Base-by-base conservation (phyloP, 1,284 basidiomycete species). In the Pterulicium gracile region DNA sequence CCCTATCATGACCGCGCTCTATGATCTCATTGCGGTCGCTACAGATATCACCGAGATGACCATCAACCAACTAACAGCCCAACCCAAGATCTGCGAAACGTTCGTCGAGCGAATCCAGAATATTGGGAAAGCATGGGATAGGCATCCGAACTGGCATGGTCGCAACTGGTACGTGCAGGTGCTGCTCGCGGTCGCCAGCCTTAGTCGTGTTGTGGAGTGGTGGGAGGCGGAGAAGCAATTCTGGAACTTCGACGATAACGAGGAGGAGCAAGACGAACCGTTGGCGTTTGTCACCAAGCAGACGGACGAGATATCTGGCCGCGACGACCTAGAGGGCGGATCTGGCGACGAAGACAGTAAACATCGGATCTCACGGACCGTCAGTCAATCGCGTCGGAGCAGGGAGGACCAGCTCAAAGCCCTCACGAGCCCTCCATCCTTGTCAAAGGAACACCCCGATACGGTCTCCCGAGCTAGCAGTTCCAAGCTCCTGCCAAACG, bases 191-290 rank as follows among this genome's bases (percentile, higher is more conserved):
- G 86, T 98, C 43, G 96, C 96, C 36, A 90, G 88, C 55, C 80
- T 99, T 50, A 90, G 86, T 61, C 87, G 96, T 48, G 95, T 98
- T 21, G 83, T 98, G 49, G 96, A 98, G 59, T 99, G 96, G 96
- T 99, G 95, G 95, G 92, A 97, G 62, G 95, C 95, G n/a, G 96
- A 98, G 68, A 95, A 95, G 59, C 91, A 94, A 52, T 98, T 98
- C 65, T 99, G 96, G 96, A 97, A 97, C 58, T 98, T 98, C 59
- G 88, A 94, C 59, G 92, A 95, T 50, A 88, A 94, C 50, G 88
- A 92, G 46, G 81, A 84, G 49, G 92, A 94, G 56, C 75, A 81
- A 58, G 89, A 93, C 45, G 93, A 96, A 54, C 88, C 88, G 1
- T 69, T 95, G 46, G 77, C 83, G 51, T 95, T 95, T 58, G 88